Evolutionary conservation across 257 asterid species (phyloP).

Genomic region (Galeopsis tetrahit): DNA sequence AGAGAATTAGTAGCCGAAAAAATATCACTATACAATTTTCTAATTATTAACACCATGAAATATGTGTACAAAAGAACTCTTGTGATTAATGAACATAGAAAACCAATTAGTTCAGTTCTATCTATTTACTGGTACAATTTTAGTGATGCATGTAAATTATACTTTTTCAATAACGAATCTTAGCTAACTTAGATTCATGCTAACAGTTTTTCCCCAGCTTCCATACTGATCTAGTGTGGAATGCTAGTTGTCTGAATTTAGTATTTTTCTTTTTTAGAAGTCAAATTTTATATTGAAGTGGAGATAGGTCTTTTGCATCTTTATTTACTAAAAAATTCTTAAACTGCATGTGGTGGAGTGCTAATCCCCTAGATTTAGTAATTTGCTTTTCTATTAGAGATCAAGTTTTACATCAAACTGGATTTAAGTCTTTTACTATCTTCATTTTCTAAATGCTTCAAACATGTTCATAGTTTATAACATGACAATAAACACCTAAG

Average conservation of each 20-base stretch:
- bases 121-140: not conserved
- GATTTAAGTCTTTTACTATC: constrained; percentile 1
- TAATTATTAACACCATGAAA: constrained; percentile 2
- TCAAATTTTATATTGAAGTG: not conserved
- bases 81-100: constrained; percentile 25
- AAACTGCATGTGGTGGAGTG: not conserved
- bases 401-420: not conserved
- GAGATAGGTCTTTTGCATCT: not conserved
- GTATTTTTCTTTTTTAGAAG: not conserved
- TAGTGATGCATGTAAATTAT: not conserved
- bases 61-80: not conserved
- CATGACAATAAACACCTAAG: not conserved
- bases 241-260: not conserved
- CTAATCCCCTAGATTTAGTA: not conserved
- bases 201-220: not conserved
- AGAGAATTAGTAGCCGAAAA: constrained; percentile 8
- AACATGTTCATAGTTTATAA: not conserved
- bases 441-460: not conserved
- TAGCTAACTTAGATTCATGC: constrained; percentile 3
- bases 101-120: constrained; percentile 5
- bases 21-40: constrained; percentile 6
- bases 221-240: not conserved
- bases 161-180: not conserved
- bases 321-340: not conserved
- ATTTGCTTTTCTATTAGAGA: not conserved